Conservation (phyloP, 2,329 filamentous ascomycete genomes). For the Ophiocordyceps polyrhachis-furcata region DNA sequence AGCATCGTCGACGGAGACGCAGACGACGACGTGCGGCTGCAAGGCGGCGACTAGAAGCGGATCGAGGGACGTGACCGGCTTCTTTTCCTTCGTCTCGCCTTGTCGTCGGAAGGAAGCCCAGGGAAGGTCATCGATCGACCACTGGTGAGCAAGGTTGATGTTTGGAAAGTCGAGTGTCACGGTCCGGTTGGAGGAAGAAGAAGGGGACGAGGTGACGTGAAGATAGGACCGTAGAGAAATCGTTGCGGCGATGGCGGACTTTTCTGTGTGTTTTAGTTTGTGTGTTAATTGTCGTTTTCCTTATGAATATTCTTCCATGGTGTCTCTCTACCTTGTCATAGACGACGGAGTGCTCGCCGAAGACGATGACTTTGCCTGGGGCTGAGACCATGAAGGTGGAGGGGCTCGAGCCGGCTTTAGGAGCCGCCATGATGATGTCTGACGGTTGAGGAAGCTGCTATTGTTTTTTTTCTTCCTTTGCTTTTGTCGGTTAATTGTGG, state of each 20-base stretch:
- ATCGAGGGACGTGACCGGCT: slow-evolving; percentile 75
- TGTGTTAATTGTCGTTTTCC: background rate
- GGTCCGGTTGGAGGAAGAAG: slow-evolving; percentile 78
- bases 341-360: slow-evolving; percentile 95
- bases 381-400: slow-evolving; percentile 96
- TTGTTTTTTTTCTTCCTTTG: too few species aligned
- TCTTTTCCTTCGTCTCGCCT: slow-evolving; percentile 86
- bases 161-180: slow-evolving; percentile 82
- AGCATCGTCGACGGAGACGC: slow-evolving; percentile 50
- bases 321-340: slow-evolving; percentile 58
- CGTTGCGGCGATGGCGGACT: slow-evolving; percentile 84
- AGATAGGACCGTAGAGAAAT: slow-evolving; percentile 94
- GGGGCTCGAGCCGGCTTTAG: background rate
- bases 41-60: slow-evolving; percentile 63
- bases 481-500: too few species aligned
- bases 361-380: slow-evolving; percentile 95
- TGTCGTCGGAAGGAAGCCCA: slow-evolving; percentile 69
- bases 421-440: too few species aligned
- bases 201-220: slow-evolving; percentile 83
- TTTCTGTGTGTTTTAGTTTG: background rate
- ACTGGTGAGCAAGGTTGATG: slow-evolving; percentile 74
- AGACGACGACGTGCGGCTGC: slow-evolving; percentile 52
- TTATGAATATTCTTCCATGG: background rate
- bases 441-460: too few species aligned
- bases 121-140: slow-evolving; percentile 82